Conservation (phyloP, 2,329 filamentous ascomycete genomes). For the Hymenoscyphus albidus region DNA sequence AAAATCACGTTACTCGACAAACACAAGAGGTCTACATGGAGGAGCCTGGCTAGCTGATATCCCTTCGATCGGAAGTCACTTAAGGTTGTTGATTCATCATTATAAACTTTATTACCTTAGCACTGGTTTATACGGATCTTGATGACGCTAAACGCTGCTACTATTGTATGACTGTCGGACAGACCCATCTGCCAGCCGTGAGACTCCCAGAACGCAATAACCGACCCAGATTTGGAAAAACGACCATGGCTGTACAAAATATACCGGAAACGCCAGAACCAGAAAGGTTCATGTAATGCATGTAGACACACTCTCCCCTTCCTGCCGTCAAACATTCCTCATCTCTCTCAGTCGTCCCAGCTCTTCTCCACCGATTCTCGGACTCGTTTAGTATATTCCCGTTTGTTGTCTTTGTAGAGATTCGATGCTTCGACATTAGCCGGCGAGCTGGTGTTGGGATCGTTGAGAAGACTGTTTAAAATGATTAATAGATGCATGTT, state of each 20-base stretch:
- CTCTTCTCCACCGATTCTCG: slow-evolving; percentile 98
- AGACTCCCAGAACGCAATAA: background rate
- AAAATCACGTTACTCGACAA: slow-evolving; percentile 15
- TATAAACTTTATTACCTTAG: background rate
- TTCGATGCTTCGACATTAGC: slow-evolving; percentile 98
- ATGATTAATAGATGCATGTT: background rate
- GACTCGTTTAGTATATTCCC: slow-evolving; percentile 93
- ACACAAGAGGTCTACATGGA: slow-evolving; percentile 1
- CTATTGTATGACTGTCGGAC: background rate
- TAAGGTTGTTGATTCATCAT: background rate
- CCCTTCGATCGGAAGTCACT: background rate
- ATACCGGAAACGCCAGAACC: slow-evolving; percentile 25
- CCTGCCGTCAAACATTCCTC: background rate
- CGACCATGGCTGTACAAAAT: background rate
- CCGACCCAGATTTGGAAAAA: background rate
- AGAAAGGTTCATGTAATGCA: background rate
- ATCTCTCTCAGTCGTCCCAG: slow-evolving; percentile 74
- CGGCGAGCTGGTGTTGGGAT: slow-evolving; percentile 96
- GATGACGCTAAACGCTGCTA: slow-evolving; percentile 7
- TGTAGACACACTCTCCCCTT: slow-evolving; percentile 1
- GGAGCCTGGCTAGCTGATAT: background rate
- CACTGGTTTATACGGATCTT: background rate
- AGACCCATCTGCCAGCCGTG: slow-evolving; percentile 1
- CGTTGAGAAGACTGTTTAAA: slow-evolving; percentile 74
- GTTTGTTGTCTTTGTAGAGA: slow-evolving; percentile 95